Evolutionary conservation across 805 yeast genomes (phyloP), one percentile per base, ranked within the genome.

Genomic region (Candida sphagnicola): DNA sequence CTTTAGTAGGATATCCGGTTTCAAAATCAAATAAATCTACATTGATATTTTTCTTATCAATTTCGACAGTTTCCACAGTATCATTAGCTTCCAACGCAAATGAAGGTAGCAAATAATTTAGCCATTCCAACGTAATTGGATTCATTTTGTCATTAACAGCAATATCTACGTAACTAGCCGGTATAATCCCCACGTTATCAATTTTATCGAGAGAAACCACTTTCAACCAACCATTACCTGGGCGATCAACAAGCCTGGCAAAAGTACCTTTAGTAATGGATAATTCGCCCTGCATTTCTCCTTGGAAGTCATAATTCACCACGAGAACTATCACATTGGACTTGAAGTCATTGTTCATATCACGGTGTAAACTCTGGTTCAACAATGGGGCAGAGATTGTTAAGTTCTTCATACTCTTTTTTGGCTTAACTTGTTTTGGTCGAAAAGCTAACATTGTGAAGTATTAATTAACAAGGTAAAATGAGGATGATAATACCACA

Each of bases 221-320:
- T 28, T 49, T 41, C 18, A 67, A 39, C 72, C 72, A 66, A 17
- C 72, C 73, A 43, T 64, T 62, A 2, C 70, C 72, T 2, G 60
- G 62, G 19, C 65, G 49, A 16, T 61, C 59, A 4, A 66, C 24
- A 11, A 66, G 45, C 39, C 57, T 58, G 25, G 65, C 47, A 43
- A 56, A 59, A 11, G 62, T 67, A 4, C 54, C 50, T 12, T 54
- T 41, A 6, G 40, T 41, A 3, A 63, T 52, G 8, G 53, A 42
- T 18, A 67, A 42, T 37, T 67, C 71, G 18, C 53, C 50, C 1
- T 23, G 32, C 6, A 43, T 45, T 43, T 56, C 61, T 4, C 63
- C 63, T 2, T 30, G 34, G 42, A 67, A 66, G n/a, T 46, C 42
- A 45, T 64, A 67, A 38, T 57, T 61, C 14, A 60, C 56, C 23